These are phyloP conservation scores for Globisporangium recalcitrans DNA, from an alignment of 352 stramenopile genomes.

Conservation along the genomic window DNA sequence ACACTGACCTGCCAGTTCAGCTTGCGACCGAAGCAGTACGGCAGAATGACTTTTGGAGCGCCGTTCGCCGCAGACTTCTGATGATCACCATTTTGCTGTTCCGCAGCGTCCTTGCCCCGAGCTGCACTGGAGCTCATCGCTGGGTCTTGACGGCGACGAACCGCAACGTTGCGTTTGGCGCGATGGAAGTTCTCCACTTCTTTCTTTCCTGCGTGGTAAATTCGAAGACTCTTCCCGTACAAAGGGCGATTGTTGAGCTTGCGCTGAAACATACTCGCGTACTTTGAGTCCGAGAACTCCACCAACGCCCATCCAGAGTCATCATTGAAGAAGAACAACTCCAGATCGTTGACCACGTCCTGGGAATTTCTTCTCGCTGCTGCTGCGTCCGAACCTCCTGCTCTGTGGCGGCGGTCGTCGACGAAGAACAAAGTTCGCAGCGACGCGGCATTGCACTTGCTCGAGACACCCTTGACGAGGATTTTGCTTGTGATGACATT, in stretches of 20 bases:
- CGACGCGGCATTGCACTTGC: conserved; percentile 34
- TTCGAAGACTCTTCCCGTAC: conserved; percentile 37
- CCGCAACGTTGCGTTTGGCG: conserved; percentile 37
- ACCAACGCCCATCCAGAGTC: conserved; percentile 68
- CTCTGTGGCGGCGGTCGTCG: conserved; percentile 13
- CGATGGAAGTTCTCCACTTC: conserved; percentile 66
- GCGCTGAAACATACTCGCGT: conserved; percentile 38
- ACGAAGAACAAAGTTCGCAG: conserved; percentile 46
- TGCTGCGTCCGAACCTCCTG: conserved; percentile 4
- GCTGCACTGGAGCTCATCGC: conserved; percentile 6
- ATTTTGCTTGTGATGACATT: conserved; percentile 55
- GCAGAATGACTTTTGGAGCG: conserved; percentile 13
- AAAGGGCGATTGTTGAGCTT: conserved; percentile 64
- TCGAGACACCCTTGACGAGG: conserved; percentile 61
- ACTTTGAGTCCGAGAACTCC: conserved; percentile 47
- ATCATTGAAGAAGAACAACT: conserved; percentile 75
- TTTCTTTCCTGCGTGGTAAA: conserved; percentile 46
- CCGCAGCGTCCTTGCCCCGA: conserved; percentile 19
- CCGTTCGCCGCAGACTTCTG: background rate
- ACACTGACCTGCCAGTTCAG: conserved; percentile 71
- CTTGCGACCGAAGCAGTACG: conserved; percentile 65
- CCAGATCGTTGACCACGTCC: conserved; percentile 36
- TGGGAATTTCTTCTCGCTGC: background rate
- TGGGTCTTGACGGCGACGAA: conserved; percentile 19
- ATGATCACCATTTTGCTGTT: conserved; percentile 8